Evolutionary conservation across 495 filamentous ascomycete genomes (phyloP), one percentile per base, ranked within the genome.

Genomic region (Penicillium goetzii): DNA sequence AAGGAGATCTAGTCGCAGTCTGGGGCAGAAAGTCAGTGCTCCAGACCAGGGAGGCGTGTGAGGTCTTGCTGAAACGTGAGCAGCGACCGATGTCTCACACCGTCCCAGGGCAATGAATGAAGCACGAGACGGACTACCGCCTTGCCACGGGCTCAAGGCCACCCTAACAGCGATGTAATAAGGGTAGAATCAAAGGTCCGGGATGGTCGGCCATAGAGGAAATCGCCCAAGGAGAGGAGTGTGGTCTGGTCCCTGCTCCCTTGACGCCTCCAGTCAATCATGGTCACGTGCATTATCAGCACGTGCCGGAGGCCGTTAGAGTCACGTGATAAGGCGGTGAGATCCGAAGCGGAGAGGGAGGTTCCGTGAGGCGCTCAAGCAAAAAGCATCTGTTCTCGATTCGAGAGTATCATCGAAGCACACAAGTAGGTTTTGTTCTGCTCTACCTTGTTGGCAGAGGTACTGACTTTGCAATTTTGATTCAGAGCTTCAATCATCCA

Each of bases 61-160:
- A 70, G 66, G 64, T 74, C 68, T 73, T 73, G 67, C 65, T 66
- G 63, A 61, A 70, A 68, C 58, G 56, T 68, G 60, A 70, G 62
- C 61, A 75, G 76, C 72, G 75, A 74, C 68, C 73, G 71, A 69
- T 67, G 65, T 68, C 64, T 67, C 72, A 70, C 68, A 63, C 60
- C 36, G 63, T 68, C 68, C 62, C 57, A 71, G 51, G 61, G 60
- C 63, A 70, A 68, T 68, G 52, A 69, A 61, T 59, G 62, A 73
- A 73, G 70, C 68, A 69, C 72, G 67, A 73, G 72, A 77, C 72
- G 71, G 72, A 57, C 50, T 68, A 28, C 76, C 74, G 76, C 73
- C 76, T 73, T 72, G 61, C 67, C 69, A 74, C 63, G 68, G 74
- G 72, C 76, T 72, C 58, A 41, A 71, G 65, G 62, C 68, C 71